A percentile compares a stretch with the other conserved stretches of the same genome.
Conservation (phyloP, 2,329 filamentous ascomycete species). For the Phialophora macrospora region DNA sequence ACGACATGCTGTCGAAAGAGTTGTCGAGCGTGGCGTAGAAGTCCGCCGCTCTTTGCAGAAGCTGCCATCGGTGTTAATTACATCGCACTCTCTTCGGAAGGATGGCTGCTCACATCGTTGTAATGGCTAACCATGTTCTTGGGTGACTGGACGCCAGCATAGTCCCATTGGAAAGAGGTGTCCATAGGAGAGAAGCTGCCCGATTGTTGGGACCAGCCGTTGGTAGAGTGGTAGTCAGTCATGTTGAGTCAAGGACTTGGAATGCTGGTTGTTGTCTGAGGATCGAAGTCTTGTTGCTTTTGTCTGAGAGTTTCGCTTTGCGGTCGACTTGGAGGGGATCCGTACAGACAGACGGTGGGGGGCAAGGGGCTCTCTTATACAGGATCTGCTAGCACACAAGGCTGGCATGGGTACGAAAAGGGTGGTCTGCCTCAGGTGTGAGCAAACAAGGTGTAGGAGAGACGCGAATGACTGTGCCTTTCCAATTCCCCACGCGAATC, state of each 20-base stretch:
- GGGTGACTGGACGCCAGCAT: conserved; percentile 27
- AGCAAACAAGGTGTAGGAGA: background rate
- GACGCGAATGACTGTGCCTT: conserved; percentile 7
- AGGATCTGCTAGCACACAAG: conserved; percentile 15
- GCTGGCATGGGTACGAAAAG: conserved; percentile 18
- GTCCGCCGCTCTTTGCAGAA: conserved; percentile 32
- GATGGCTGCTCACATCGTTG: conserved; percentile 28
- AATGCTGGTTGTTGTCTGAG: background rate
- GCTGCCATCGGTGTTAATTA: conserved; percentile 13
- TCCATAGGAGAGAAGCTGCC: conserved; percentile 29
- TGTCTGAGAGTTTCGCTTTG: conserved; percentile 10
- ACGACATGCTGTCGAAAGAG: conserved; percentile 32
- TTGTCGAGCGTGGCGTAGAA: conserved; percentile 36
- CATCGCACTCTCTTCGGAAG: background rate
- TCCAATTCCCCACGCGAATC: conserved; percentile 1
- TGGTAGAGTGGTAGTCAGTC: conserved; percentile 27
- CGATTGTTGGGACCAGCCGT: conserved; percentile 31
- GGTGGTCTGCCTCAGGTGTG: conserved; percentile 19
- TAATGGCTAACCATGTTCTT: conserved; percentile 36
- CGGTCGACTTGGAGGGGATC: background rate
- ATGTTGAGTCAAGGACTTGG: conserved; percentile 13
- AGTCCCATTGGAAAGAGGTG: conserved; percentile 34
- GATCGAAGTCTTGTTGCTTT: conserved; percentile 1
- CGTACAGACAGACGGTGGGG: conserved; percentile 18
- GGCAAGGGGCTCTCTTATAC: conserved; percentile 26